Percentiles rank a stretch among this genome's conserved stretches.
These are phyloP conservation scores for Rubroshorea leprosula DNA, from an alignment of 345 rosid species.

Conservation along the genomic window DNA sequence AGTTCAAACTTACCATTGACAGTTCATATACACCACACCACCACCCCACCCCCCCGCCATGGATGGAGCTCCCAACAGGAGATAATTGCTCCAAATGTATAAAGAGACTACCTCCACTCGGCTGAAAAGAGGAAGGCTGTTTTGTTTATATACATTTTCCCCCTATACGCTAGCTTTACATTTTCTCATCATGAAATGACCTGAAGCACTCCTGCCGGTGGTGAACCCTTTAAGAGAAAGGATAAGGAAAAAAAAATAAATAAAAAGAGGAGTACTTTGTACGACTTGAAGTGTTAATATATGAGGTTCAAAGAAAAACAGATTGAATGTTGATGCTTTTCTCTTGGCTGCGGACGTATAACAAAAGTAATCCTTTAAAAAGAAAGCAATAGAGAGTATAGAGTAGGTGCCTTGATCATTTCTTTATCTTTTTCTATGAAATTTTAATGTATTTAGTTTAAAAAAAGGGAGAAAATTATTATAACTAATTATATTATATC, in stretches of 20 bases:
- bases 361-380: background rate
- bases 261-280: constrained; percentile 12
- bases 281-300: no score
- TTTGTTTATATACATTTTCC: constrained; percentile 5
- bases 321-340: background rate
- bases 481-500: no score
- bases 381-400: no score
- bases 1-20: background rate
- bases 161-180: background rate
- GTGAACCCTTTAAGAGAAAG: background rate
- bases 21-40: no score
- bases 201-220: background rate
- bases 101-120: background rate
- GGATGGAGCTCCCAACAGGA: background rate
- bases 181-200: background rate
- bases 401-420: no score
- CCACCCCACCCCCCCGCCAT: background rate
- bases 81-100: background rate
- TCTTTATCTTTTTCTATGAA: no score
- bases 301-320: constrained; percentile 18
- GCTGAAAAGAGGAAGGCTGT: constrained; percentile 21
- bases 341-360: background rate
- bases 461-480: no score
- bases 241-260: background rate
- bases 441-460: no score